Evolutionary conservation across 805 yeast genomes (phyloP), one percentile per base, ranked within the genome.

Genomic region (Metschnikowia aberdeeniae): DNA sequence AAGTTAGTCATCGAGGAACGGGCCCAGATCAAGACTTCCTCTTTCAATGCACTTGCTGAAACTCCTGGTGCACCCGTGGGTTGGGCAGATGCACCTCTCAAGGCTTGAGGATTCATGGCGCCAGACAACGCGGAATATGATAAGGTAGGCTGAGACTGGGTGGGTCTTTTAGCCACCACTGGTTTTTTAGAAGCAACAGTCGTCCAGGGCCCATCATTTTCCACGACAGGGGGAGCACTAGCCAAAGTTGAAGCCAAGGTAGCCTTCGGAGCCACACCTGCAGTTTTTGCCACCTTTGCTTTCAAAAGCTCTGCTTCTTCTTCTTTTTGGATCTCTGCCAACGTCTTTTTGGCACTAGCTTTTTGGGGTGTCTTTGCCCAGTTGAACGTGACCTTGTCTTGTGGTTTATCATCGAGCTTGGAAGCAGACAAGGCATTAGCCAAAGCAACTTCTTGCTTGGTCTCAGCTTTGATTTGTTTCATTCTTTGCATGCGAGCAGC

Each of bases 21-120:
- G 49, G 89, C 84, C 95, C 95, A 86, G 17, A 71, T 63, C 50
- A 86, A 63, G 50, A 86, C 84, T 47, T 82, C 87, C 60, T 81
- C 80, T 51, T 66, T 65, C 19, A 66, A 46, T 1, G 61, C 60
- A 9, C 45, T 46, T 3, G 63, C 47, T 46, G 58, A 60, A 30
- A 54, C 58, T 7, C 55, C 40, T 2, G 60, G 38, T 27, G 47
- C 20, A 12, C 54, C 47, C 39, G 58, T 59, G n/a, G 67, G 58
- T 5, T 61, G 33, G 2, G 73, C 64, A 5, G 72, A 63, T 14
- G 67, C 70, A 3, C 68, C 58, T 32, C 74, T 62, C 46, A 71
- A 62, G 34, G 60, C 51, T 44, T 66, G 70, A 4, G 76, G 71
- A 37, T 57, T 63, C 14, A 62, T 52, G n/a, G 62, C 47, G 24